Evolutionary conservation across 2,329 filamentous ascomycete genomes (phyloP).

Genomic region (Ophiosphaerella korrae): DNA sequence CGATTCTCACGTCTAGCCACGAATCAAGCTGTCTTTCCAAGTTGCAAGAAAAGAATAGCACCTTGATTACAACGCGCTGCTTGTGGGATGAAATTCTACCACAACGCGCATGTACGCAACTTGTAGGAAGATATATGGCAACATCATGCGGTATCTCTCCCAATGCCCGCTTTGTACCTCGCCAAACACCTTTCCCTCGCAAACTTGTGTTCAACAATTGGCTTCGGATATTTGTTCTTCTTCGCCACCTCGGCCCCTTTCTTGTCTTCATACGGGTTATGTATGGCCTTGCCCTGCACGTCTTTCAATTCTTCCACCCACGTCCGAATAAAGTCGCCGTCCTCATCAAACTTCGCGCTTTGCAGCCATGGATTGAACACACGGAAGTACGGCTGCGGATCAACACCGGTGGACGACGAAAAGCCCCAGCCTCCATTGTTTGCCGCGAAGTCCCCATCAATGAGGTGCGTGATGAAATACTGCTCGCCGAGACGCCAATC

Average conservation of each 20-base stretch:
- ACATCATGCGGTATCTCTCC: slow-evolving; percentile 53
- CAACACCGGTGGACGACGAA: slow-evolving; percentile 71
- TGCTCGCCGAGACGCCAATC: slow-evolving; percentile 58
- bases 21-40: neutral
- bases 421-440: slow-evolving; percentile 71
- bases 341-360: slow-evolving; percentile 81
- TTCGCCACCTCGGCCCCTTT: slow-evolving; percentile 60
- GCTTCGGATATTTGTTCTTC: slow-evolving; percentile 73
- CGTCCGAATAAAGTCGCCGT: slow-evolving; percentile 78
- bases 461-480: slow-evolving; percentile 57
- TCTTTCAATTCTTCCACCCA: slow-evolving; percentile 78
- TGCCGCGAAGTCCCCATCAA: slow-evolving; percentile 55
- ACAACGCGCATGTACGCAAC: too few species aligned
- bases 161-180: slow-evolving; percentile 71
- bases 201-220: slow-evolving; percentile 75
- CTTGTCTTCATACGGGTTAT: slow-evolving; percentile 75
- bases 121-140: too few species aligned
- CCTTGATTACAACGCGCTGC: neutral
- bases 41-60: neutral
- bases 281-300: slow-evolving; percentile 71
- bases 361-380: slow-evolving; percentile 88
- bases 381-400: slow-evolving; percentile 87
- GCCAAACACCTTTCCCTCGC: slow-evolving; percentile 69
- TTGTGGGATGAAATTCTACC: too few species aligned
- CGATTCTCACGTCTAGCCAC: neutral